Conservation (phyloP, 352 stramenopile genomes). For the Phytophthora sojae region DNA sequence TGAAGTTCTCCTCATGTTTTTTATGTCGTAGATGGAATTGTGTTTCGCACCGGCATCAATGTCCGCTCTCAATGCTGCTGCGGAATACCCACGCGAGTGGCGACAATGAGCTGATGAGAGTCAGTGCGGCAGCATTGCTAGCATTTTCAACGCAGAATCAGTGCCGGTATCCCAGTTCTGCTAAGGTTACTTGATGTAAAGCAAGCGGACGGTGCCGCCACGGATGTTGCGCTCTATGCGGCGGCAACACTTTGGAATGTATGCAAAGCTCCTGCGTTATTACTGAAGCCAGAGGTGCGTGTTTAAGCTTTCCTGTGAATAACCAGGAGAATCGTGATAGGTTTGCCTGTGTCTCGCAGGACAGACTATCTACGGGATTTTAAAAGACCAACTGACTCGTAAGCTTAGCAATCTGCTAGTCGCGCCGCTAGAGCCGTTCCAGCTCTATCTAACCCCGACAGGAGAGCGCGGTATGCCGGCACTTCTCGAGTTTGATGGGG, state of each 20-base stretch:
- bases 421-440: conserved; percentile 58
- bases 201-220: conserved; percentile 15
- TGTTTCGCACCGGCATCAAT: conserved; percentile 75
- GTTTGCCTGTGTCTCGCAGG: conserved; percentile 5
- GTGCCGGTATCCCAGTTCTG: conserved; percentile 60
- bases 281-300: conserved; percentile 73
- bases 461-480: conserved; percentile 53
- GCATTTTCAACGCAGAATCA: conserved; percentile 77
- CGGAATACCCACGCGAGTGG: conserved; percentile 32
- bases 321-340: no score
- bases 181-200: conserved; percentile 54
- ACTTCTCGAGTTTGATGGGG: conserved; percentile 62
- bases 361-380: conserved; percentile 70
- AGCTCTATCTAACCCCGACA: conserved; percentile 48
- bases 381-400: conserved; percentile 61
- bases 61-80: conserved; percentile 67
- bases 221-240: conserved; percentile 58
- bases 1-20: background rate
- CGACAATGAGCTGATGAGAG: conserved; percentile 44
- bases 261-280: conserved; percentile 63
- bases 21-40: conserved; percentile 58
- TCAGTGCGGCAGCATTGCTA: conserved; percentile 63
- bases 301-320: no score
- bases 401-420: conserved; percentile 62
- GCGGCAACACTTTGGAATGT: conserved; percentile 75